Conservation (phyloP, 1,284 basidiomycete genomes). For the Trametes hirsuta region DNA sequence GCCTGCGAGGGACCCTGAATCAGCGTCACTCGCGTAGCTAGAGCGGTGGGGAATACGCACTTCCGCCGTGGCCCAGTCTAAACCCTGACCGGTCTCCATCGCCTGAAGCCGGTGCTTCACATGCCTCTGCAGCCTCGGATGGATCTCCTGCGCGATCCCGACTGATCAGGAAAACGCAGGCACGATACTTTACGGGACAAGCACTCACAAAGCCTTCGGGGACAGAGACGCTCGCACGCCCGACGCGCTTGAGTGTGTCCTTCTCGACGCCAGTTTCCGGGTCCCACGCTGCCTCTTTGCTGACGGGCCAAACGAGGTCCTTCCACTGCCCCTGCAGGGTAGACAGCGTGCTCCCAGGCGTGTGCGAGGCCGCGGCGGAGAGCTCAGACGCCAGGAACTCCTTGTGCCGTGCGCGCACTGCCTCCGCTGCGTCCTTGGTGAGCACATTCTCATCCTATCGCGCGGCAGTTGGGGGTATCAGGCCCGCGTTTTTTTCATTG, state of each 20-base stretch:
- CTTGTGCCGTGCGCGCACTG: slow-evolving; percentile 61
- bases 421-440: slow-evolving; percentile 48
- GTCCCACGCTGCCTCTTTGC: slow-evolving; percentile 49
- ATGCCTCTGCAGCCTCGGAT: slow-evolving; percentile 78
- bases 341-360: slow-evolving; percentile 42
- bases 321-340: slow-evolving; percentile 71
- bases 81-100: slow-evolving; percentile 67
- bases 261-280: slow-evolving; percentile 73
- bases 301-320: slow-evolving; percentile 74
- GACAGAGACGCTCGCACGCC: slow-evolving; percentile 69
- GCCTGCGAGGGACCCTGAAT: slow-evolving; percentile 46
- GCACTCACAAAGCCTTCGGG: slow-evolving; percentile 76
- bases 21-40: background rate
- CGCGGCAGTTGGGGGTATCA: background rate
- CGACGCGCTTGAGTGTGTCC: slow-evolving; percentile 58
- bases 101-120: slow-evolving; percentile 77
- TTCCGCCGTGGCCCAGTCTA: slow-evolving; percentile 91
- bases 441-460: slow-evolving; percentile 60
- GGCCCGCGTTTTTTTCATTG: background rate
- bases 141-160: slow-evolving; percentile 63
- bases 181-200: slow-evolving; percentile 5
- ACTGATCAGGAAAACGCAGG: slow-evolving; percentile 13
- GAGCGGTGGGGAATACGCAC: slow-evolving; percentile 37
- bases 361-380: slow-evolving; percentile 48
- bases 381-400: slow-evolving; percentile 65